Conservation (phyloP, 169 alveolate genomes). For the Cryptosporidium bovis region DNA sequence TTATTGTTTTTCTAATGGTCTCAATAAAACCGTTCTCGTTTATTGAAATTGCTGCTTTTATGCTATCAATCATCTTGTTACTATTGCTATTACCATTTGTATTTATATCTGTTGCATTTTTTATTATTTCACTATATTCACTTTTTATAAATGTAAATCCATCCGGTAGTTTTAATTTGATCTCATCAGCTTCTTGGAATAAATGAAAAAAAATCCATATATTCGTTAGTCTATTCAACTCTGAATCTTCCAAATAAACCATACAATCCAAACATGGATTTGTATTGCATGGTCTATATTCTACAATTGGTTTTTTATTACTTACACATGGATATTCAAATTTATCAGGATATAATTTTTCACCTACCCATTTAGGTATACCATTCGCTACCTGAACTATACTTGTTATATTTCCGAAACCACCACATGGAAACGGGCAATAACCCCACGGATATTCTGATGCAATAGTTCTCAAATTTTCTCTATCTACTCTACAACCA, state of each 20-base stretch:
- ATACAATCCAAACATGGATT: slow-evolving; percentile 72
- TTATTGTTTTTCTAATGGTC: slow-evolving; percentile 5
- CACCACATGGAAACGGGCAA: slow-evolving; percentile 75
- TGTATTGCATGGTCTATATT: slow-evolving; percentile 61
- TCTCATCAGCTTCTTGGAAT: slow-evolving; percentile 72
- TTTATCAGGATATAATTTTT: slow-evolving; percentile 56
- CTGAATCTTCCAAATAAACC: slow-evolving; percentile 58
- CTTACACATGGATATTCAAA: slow-evolving; percentile 72
- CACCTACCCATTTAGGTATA: slow-evolving; percentile 73
- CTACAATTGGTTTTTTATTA: slow-evolving; percentile 66
- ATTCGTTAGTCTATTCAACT: slow-evolving; percentile 36
- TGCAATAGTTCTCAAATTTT: slow-evolving; percentile 68
- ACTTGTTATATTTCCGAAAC: slow-evolving; percentile 71
- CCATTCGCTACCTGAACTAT: slow-evolving; percentile 71
- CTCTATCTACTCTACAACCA: slow-evolving; percentile 73
- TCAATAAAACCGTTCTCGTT: slow-evolving; percentile 24
- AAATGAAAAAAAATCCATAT: slow-evolving; percentile 67
- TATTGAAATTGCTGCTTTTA: slow-evolving; percentile 1
- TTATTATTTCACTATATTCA: slow-evolving; percentile 33
- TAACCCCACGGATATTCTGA: slow-evolving; percentile 75
- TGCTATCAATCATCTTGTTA: slow-evolving; percentile 9
- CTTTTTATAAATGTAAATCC: slow-evolving; percentile 48
- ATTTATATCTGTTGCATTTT: slow-evolving; percentile 1
- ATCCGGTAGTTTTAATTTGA: slow-evolving; percentile 28
- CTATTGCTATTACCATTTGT: background rate